Conservation (phyloP, 768 basidiomycete genomes). For the Xerocomus spinulosus region DNA sequence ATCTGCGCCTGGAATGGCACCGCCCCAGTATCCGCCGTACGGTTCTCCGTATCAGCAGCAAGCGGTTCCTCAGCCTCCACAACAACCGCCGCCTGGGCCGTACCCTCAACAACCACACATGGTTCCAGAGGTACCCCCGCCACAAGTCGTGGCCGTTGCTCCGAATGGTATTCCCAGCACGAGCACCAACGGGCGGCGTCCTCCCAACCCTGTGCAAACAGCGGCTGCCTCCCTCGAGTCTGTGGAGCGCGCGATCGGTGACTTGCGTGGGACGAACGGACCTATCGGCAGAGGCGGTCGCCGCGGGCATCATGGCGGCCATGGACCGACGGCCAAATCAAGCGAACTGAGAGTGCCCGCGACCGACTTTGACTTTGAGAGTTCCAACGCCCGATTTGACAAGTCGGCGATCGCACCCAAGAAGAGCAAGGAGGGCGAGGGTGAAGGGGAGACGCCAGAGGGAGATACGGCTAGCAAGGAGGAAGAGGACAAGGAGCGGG, state of each 20-base stretch:
- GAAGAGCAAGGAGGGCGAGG: conserved; percentile 30
- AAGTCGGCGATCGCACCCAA: conserved; percentile 52
- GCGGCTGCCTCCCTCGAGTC: conserved; percentile 73
- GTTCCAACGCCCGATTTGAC: conserved; percentile 76
- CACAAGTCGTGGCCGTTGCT: conserved; percentile 17
- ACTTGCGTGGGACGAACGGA: conserved; percentile 39
- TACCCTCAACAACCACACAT: conserved; percentile 26
- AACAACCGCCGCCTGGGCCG: conserved; percentile 26
- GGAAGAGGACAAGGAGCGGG: conserved; percentile 39
- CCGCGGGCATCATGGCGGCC: conserved; percentile 28
- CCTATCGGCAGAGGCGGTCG: conserved; percentile 39
- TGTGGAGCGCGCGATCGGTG: conserved; percentile 54
- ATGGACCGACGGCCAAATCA: conserved; percentile 27
- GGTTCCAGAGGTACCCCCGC: conserved; percentile 24
- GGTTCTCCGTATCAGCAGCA: conserved; percentile 31
- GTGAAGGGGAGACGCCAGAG: conserved; percentile 31
- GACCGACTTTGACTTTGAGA: conserved; percentile 80
- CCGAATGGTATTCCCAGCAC: conserved; percentile 23
- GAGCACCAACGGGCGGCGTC: conserved; percentile 28
- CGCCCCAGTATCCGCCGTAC: conserved; percentile 28
- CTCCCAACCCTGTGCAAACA: conserved; percentile 55
- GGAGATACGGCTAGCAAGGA: conserved; percentile 27
- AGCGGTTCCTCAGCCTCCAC: conserved; percentile 29
- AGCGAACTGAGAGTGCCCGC: conserved; percentile 54
- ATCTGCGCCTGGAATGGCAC: conserved; percentile 40